Conservation (phyloP, 352 stramenopile species). For the Phytopythium delawarense region DNA sequence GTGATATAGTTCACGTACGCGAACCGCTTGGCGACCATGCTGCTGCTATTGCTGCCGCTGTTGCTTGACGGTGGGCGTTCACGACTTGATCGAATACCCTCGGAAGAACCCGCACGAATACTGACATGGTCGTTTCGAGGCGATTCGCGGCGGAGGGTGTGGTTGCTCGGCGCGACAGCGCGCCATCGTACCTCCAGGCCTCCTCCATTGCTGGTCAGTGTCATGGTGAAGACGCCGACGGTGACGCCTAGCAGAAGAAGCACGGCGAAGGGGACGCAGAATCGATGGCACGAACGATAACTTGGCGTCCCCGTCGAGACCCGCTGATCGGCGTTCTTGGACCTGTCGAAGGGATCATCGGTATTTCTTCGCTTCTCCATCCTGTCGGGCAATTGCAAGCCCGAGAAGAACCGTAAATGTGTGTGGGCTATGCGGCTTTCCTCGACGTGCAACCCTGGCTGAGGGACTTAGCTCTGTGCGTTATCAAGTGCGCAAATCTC, state of each 20-base stretch:
- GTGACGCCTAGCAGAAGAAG: neutral
- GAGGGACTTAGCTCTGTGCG: too few relatives aligned
- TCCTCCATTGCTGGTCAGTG: neutral
- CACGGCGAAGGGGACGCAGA: neutral
- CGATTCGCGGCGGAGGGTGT: neutral
- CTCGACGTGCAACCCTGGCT: too few relatives aligned
- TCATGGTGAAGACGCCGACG: neutral
- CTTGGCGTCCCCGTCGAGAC: neutral
- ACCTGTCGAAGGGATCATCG: neutral
- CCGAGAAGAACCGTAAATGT: too few relatives aligned
- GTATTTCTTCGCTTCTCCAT: neutral
- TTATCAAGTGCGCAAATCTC: too few relatives aligned
- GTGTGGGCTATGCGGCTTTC: too few relatives aligned
- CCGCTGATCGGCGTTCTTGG: neutral
- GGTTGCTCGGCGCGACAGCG: neutral
- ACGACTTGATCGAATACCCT: too few relatives aligned
- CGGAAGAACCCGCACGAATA: neutral
- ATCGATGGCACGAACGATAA: neutral
- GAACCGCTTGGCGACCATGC: neutral
- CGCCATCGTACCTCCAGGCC: neutral
- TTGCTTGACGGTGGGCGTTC: neutral
- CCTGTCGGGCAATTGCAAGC: too few relatives aligned
- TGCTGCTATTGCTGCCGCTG: too few relatives aligned
- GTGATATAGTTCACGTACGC: slow-evolving; percentile 32
- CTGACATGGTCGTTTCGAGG: neutral